phyloP scores from a whole-genome alignment of 2,329 filamentous ascomycete genomes.

The Lachnellula hyalina region DNA sequence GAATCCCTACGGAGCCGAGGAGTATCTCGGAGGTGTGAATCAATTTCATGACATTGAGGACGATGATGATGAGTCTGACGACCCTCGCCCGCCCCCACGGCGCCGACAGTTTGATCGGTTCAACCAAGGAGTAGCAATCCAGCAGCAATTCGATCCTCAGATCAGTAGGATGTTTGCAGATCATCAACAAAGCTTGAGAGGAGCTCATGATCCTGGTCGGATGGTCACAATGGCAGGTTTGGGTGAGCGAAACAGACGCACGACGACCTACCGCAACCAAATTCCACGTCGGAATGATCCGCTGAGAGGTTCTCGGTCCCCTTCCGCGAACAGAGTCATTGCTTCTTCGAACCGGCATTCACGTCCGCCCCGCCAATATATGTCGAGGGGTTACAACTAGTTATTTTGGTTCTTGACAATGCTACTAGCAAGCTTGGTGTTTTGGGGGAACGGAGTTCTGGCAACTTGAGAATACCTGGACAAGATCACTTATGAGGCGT shows the following conservation, averaged over 20 bases:
- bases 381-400: neutral
- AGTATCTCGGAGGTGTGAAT: conserved; percentile 23
- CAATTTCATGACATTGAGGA: conserved; percentile 23
- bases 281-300: conserved; percentile 19
- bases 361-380: conserved; percentile 20
- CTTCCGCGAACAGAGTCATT: conserved; percentile 22
- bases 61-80: conserved; percentile 21
- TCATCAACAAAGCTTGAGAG: conserved; percentile 25
- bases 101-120: conserved; percentile 13
- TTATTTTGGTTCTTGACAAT: neutral
- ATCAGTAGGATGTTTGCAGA: conserved; percentile 31
- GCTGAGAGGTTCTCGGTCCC: conserved; percentile 23
- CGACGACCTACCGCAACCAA: conserved; percentile 19
- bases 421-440: neutral
- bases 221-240: conserved; percentile 14
- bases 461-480: neutral
- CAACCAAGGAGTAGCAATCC: conserved; percentile 10
- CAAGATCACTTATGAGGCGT: neutral
- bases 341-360: conserved; percentile 18
- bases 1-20: conserved; percentile 1
- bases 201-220: conserved; percentile 10
- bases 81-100: conserved; percentile 19
- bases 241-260: conserved; percentile 15
- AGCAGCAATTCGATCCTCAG: conserved; percentile 27
- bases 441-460: neutral